A percentile compares a stretch with the other conserved stretches of the same genome.
Conservation (phyloP, 805 yeast genomes). For the Myxozyma mucilagina region DNA sequence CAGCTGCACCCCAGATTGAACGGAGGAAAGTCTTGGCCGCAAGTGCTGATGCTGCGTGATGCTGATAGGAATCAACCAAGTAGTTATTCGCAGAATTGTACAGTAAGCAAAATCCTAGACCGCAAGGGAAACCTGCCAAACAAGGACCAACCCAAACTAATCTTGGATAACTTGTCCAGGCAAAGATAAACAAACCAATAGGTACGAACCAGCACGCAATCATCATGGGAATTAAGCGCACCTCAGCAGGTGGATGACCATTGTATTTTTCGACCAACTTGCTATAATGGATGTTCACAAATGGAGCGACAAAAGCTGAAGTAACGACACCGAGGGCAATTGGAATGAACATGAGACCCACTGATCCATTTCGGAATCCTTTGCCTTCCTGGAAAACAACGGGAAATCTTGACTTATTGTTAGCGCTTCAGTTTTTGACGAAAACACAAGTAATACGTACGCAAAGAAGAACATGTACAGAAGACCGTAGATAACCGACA, state of each 20-base stretch:
- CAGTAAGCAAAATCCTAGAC: conserved; percentile 48
- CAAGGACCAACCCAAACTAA: conserved; percentile 57
- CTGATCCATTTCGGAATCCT: conserved; percentile 53
- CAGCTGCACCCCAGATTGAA: conserved; percentile 55
- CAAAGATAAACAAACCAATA: conserved; percentile 57
- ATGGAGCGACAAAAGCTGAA: conserved; percentile 37
- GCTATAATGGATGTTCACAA: conserved; percentile 40
- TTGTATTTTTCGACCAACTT: conserved; percentile 43
- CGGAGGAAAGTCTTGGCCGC: conserved; percentile 75
- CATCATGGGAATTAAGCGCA: conserved; percentile 62
- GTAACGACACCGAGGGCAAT: conserved; percentile 70
- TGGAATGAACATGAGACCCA: conserved; percentile 67
- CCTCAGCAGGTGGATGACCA: conserved; percentile 56
- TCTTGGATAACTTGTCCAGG: conserved; percentile 55
- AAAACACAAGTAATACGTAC: not conserved
- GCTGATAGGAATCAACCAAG: conserved; percentile 47
- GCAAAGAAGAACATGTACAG: conserved; percentile 67
- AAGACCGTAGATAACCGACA: conserved; percentile 47
- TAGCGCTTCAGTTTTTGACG: not conserved
- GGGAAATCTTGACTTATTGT: conserved; percentile 45
- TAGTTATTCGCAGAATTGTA: conserved; percentile 66
- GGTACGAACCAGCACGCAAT: conserved; percentile 53
- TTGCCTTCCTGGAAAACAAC: conserved; percentile 57
- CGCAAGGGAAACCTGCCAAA: conserved; percentile 47
- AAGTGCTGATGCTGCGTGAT: conserved; percentile 68